These are phyloP conservation scores for Perkinsus chesapeaki DNA, from an alignment of 169 alveolate genomes.

Conservation along the genomic window DNA sequence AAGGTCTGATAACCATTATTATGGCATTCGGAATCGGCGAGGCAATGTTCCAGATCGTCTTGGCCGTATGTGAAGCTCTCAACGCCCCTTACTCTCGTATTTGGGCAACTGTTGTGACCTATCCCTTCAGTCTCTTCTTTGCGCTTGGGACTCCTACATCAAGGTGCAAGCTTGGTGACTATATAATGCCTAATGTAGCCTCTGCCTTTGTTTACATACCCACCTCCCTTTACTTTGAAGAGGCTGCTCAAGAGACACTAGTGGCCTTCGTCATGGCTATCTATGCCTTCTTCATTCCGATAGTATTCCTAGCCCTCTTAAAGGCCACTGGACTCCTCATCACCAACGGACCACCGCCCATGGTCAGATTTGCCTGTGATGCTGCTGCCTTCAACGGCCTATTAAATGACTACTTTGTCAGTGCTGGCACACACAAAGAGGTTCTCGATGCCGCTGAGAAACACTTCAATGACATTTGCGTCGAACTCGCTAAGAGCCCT, in stretches of 20 bases:
- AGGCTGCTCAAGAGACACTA: neutral
- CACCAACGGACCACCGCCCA: neutral
- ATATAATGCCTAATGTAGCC: neutral
- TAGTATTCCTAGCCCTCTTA: neutral
- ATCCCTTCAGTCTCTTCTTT: neutral
- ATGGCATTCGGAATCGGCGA: neutral
- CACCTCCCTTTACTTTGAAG: neutral
- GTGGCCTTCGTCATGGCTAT: neutral
- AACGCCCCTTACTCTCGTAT: neutral
- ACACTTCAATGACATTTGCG: neutral
- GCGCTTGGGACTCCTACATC: neutral
- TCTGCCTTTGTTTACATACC: neutral
- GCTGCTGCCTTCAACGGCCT: neutral
- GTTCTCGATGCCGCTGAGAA: neutral
- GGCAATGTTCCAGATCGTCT: neutral
- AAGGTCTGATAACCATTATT: neutral
- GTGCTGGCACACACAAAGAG: neutral
- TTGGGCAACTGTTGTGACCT: neutral
- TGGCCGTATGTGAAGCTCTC: neutral
- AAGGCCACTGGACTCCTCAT: neutral
- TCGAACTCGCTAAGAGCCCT: neutral
- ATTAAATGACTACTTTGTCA: neutral
- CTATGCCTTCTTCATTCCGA: neutral
- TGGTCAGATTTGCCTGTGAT: neutral
- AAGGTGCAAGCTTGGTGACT: neutral